phyloP scores from a whole-genome alignment of 1,139 yeast genomes.

The Zygosaccharomyces sapae region DNA sequence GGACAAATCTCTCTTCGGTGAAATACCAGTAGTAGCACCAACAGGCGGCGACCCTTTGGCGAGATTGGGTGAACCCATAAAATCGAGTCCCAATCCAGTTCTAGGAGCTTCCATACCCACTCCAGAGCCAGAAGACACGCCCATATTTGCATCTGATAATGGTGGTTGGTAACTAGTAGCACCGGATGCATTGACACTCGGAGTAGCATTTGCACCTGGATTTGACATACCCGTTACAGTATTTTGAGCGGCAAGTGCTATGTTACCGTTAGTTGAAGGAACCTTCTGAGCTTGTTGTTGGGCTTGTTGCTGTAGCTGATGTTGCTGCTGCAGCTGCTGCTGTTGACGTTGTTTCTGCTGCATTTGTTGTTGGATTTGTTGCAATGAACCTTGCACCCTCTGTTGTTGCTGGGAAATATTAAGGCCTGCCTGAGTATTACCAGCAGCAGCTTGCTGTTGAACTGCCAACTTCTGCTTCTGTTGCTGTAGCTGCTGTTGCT shows the following conservation, averaged over 20 bases:
- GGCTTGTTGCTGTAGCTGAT: slow-evolving; percentile 18
- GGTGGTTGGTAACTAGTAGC: slow-evolving; percentile 8
- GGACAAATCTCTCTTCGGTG: slow-evolving; percentile 14
- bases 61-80: slow-evolving; percentile 12
- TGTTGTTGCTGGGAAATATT: slow-evolving; percentile 21
- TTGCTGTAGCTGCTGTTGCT: slow-evolving; percentile 30
- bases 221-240: slow-evolving; percentile 17
- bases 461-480: slow-evolving; percentile 21
- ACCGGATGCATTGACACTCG: background rate
- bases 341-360: slow-evolving; percentile 26
- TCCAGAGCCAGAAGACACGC: slow-evolving; percentile 4
- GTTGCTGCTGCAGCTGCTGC: too few species aligned
- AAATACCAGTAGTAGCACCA: slow-evolving; percentile 8
- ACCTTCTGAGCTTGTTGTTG: slow-evolving; percentile 12
- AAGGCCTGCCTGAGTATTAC: slow-evolving; percentile 18
- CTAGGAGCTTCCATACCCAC: slow-evolving; percentile 17
- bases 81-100: slow-evolving; percentile 10
- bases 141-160: slow-evolving; percentile 7
- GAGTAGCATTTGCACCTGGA: background rate
- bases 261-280: slow-evolving; percentile 3
- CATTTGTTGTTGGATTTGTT: slow-evolving; percentile 27
- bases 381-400: slow-evolving; percentile 26
- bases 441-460: slow-evolving; percentile 23
- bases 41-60: slow-evolving; percentile 9
- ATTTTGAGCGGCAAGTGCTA: slow-evolving; percentile 14